Evolutionary conservation across 2,329 filamentous ascomycete genomes (phyloP).

Genomic region (Alternaria dauci): DNA sequence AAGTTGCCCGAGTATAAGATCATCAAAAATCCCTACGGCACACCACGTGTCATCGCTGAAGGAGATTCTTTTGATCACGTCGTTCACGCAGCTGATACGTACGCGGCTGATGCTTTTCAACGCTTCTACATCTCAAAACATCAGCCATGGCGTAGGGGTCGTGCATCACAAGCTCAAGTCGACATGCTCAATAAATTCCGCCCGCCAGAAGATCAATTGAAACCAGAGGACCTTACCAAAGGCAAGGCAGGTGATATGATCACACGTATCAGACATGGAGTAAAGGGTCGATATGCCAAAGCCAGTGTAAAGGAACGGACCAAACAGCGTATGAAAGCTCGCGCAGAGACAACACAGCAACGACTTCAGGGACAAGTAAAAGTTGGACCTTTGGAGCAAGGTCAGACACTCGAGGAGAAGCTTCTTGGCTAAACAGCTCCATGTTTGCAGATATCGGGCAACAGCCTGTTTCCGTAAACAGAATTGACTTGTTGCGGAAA

Average conservation of each 20-base stretch:
- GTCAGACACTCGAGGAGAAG: slow-evolving; percentile 14
- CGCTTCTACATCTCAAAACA: slow-evolving; percentile 70
- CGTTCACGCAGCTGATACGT: slow-evolving; percentile 86
- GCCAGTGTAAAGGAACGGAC: slow-evolving; percentile 43
- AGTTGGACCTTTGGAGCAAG: slow-evolving; percentile 56
- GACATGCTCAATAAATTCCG: slow-evolving; percentile 74
- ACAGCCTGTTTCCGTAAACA: not conserved
- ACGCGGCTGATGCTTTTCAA: slow-evolving; percentile 72
- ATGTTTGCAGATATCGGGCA: not conserved
- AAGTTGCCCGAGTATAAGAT: slow-evolving; percentile 49
- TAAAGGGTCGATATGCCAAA: slow-evolving; percentile 64
- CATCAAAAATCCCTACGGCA: slow-evolving; percentile 66
- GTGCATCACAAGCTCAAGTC: slow-evolving; percentile 70
- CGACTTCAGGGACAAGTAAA: slow-evolving; percentile 55
- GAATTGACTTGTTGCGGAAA: not conserved
- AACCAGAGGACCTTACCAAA: slow-evolving; percentile 70
- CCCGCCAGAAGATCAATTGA: slow-evolving; percentile 63
- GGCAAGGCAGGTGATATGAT: slow-evolving; percentile 90
- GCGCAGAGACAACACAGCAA: slow-evolving; percentile 57
- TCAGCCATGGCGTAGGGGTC: slow-evolving; percentile 73
- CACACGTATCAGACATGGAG: slow-evolving; percentile 87
- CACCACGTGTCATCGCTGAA: slow-evolving; percentile 72
- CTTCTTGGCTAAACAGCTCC: slow-evolving; percentile 9
- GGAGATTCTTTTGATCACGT: slow-evolving; percentile 75
- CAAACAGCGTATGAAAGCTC: slow-evolving; percentile 50